phyloP scores from a whole-genome alignment of 2,329 filamentous ascomycete species.

The Amphichorda felina region DNA sequence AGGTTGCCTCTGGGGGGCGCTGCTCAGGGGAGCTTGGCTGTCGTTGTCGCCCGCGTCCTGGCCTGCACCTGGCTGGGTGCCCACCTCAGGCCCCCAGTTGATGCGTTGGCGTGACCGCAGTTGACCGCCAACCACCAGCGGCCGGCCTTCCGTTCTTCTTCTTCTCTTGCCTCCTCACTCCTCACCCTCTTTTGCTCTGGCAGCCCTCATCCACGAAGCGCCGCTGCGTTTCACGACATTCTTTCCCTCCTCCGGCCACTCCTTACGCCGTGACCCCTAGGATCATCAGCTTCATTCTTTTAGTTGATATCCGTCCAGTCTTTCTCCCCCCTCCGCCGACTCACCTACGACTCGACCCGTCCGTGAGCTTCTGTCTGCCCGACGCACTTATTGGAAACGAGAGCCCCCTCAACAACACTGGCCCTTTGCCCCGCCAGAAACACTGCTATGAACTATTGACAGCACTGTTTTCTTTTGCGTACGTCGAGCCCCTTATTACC shows the following conservation, averaged over 20 bases:
- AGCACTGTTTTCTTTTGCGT: constrained; percentile 1
- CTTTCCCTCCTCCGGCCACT: constrained; percentile 10
- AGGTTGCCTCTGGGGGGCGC: too few relatives aligned
- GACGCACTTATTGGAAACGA: too few relatives aligned
- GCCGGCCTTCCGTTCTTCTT: constrained; percentile 1
- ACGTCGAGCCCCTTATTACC: background rate
- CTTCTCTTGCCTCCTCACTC: constrained; percentile 2
- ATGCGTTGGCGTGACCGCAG: background rate
- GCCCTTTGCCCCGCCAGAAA: background rate
- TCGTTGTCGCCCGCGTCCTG: background rate
- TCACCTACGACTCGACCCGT: background rate
- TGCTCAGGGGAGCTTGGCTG: too few relatives aligned
- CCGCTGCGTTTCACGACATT: constrained; percentile 9
- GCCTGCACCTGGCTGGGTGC: background rate
- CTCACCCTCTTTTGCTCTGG: too few relatives aligned
- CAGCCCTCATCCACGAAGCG: constrained; percentile 4
- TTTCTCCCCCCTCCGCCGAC: background rate
- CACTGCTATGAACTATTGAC: constrained; percentile 2
- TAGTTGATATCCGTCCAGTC: constrained; percentile 27
- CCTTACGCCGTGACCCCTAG: constrained; percentile 11
- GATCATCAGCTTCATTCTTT: constrained; percentile 30
- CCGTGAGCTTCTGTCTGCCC: background rate
- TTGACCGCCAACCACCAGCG: background rate
- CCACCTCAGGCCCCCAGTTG: too few relatives aligned
- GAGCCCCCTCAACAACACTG: background rate